A percentile compares a stretch with the other conserved stretches of the same genome.
Evolutionary conservation across 2,329 filamentous ascomycete species (phyloP).

Genomic region (Aspergillus persii): DNA sequence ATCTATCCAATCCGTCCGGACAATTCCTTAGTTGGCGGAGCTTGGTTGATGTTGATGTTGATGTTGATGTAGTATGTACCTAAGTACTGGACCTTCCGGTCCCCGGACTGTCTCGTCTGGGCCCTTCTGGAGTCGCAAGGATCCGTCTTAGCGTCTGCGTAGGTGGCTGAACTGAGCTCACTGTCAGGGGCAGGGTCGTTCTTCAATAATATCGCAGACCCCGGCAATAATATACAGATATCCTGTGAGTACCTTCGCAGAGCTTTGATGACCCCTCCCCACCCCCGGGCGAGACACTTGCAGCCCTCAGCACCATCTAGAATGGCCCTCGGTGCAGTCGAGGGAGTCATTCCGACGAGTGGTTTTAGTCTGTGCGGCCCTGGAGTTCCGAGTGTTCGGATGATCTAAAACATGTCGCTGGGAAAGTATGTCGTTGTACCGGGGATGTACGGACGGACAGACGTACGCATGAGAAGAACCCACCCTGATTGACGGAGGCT

Average conservation of each 20-base stretch:
- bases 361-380: conserved; percentile 17
- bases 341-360: conserved; percentile 9
- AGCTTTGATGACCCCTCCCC: not conserved
- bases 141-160: conserved; percentile 8
- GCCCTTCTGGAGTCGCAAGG: conserved; percentile 1
- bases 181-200: conserved; percentile 7
- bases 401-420: conserved; percentile 21
- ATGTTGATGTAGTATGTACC: no score
- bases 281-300: not conserved
- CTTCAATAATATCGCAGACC: not conserved
- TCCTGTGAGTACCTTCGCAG: not conserved
- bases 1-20: not conserved
- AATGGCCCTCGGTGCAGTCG: not conserved
- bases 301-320: not conserved
- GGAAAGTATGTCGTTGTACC: not conserved
- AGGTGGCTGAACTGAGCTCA: conserved; percentile 10
- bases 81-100: no score
- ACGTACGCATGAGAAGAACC: not conserved
- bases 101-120: not conserved
- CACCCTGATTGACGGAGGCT: no score
- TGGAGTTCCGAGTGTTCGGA: conserved; percentile 20
- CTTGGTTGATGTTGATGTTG: no score
- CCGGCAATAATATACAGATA: not conserved
- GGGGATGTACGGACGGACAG: conserved; percentile 1
- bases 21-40: no score